A percentile compares a stretch with the other conserved stretches of the same genome.
Conservation (phyloP, 306 rosid genomes). For the Sicyos edulis region DNA sequence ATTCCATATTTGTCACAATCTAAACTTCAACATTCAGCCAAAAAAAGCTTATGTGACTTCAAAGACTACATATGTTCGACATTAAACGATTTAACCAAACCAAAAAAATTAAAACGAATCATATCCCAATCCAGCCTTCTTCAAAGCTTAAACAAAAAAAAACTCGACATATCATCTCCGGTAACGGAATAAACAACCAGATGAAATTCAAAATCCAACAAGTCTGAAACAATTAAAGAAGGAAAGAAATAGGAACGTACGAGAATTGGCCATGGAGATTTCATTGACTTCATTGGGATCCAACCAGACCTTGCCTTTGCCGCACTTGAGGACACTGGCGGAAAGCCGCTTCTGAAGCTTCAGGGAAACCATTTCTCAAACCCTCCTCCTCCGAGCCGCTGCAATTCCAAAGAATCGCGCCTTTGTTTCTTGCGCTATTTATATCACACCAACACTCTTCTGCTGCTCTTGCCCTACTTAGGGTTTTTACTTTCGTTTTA, state of each 20-base stretch:
- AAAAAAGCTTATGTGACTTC: neutral
- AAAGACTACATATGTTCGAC: neutral
- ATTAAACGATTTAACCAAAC: neutral
- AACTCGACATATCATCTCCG: neutral
- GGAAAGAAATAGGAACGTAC: slow-evolving; percentile 27
- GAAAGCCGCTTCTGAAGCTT: slow-evolving; percentile 94
- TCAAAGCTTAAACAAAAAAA: too few relatives aligned
- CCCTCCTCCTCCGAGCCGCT: neutral
- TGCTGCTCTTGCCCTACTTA: slow-evolving; percentile 6
- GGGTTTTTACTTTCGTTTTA: neutral
- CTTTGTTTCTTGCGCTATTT: neutral
- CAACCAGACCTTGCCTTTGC: slow-evolving; percentile 92
- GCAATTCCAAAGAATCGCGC: slow-evolving; percentile 1
- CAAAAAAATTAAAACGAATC: neutral
- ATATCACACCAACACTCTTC: neutral
- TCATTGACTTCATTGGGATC: slow-evolving; percentile 93
- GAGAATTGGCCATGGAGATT: slow-evolving; percentile 98
- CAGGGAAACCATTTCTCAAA: slow-evolving; percentile 70
- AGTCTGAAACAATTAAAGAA: neutral
- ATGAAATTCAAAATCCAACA: neutral
- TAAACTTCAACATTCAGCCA: neutral
- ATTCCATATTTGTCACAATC: too few relatives aligned
- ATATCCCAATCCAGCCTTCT: too few relatives aligned
- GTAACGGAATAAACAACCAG: neutral
- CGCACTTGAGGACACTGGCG: slow-evolving; percentile 91